These are phyloP conservation scores for Polyporus arcularius DNA, from an alignment of 768 basidiomycete genomes.

Conservation along the genomic window DNA sequence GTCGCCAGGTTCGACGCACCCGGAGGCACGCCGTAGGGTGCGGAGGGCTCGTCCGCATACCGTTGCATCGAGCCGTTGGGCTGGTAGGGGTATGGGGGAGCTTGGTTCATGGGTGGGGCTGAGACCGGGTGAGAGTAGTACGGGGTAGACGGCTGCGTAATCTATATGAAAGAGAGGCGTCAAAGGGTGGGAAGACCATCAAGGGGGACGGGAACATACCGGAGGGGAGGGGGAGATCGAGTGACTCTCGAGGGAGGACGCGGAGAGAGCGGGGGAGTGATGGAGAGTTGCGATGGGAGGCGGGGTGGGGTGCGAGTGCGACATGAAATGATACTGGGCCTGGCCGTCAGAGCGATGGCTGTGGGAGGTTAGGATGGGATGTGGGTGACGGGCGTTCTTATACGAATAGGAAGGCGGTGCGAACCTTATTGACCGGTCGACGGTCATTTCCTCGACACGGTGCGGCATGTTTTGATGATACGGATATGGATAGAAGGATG, in stretches of 20 bases:
- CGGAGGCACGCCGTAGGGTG: slow-evolving; percentile 24
- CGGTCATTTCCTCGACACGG: slow-evolving; percentile 43
- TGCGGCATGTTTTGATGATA: slow-evolving; percentile 47
- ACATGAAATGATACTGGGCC: slow-evolving; percentile 37
- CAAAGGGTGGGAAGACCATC: slow-evolving; percentile 41
- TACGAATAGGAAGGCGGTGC: slow-evolving; percentile 35
- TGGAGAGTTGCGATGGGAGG: slow-evolving; percentile 52
- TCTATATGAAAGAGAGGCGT: slow-evolving; percentile 34
- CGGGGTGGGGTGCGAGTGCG: slow-evolving; percentile 41
- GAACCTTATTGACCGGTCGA: slow-evolving; percentile 30
- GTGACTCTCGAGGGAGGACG: slow-evolving; percentile 60
- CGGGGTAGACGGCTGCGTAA: slow-evolving; percentile 26
- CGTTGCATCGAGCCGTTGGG: slow-evolving; percentile 16
- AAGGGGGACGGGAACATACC: slow-evolving; percentile 38
- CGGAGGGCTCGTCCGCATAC: slow-evolving; percentile 13
- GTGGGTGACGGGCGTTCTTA: slow-evolving; percentile 19
- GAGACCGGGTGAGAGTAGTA: slow-evolving; percentile 21
- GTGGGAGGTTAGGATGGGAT: slow-evolving; percentile 8
- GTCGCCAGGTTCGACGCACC: slow-evolving; percentile 26
- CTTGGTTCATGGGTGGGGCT: slow-evolving; percentile 16
- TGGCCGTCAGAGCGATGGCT: slow-evolving; percentile 41
- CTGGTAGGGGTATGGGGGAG: slow-evolving; percentile 21
- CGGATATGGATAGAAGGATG: slow-evolving; percentile 23
- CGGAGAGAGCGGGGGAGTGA: slow-evolving; percentile 62
- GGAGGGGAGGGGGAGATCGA: slow-evolving; percentile 54